phyloP scores from a whole-genome alignment of 345 rosid species.

The Lepidium africanum region DNA sequence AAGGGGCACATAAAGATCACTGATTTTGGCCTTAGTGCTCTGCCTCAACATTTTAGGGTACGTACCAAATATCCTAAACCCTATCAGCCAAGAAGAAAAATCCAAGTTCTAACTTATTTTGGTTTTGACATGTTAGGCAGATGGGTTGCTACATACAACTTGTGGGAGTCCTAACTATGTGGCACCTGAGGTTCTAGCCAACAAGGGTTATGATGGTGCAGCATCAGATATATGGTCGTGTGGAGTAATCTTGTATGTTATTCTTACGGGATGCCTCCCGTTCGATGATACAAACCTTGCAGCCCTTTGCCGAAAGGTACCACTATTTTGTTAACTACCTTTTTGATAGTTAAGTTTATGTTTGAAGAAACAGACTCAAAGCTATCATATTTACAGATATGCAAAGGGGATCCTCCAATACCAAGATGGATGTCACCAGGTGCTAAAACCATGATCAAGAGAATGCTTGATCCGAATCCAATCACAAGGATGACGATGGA shows the following conservation, averaged over 20 bases:
- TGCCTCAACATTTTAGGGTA: conserved; percentile 84
- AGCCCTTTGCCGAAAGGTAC: conserved; percentile 77
- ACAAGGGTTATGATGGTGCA: conserved; percentile 83
- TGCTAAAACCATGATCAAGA: conserved; percentile 59
- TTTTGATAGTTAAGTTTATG: neutral
- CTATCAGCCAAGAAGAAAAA: conserved; percentile 26
- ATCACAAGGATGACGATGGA: conserved; percentile 50
- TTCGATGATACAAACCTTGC: conserved; percentile 88
- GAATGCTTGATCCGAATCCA: conserved; percentile 84
- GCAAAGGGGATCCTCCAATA: conserved; percentile 66
- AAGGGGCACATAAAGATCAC: conserved; percentile 76
- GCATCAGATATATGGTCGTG: conserved; percentile 91
- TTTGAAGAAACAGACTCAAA: conserved; percentile 5
- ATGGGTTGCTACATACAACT: conserved; percentile 79
- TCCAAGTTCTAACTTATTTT: neutral
- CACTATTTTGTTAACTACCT: neutral
- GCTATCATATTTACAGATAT: conserved; percentile 37
- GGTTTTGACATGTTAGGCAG: conserved; percentile 38
- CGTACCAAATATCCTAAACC: neutral
- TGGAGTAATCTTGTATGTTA: conserved; percentile 80
- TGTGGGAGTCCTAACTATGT: conserved; percentile 96
- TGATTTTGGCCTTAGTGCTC: conserved; percentile 92
- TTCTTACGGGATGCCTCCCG: conserved; percentile 80
- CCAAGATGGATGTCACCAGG: conserved; percentile 80
- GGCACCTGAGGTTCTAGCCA: conserved; percentile 83